These are phyloP conservation scores for Heliamphora exappendiculata DNA, from an alignment of 148 eudicot genomes.

Conservation along the genomic window DNA sequence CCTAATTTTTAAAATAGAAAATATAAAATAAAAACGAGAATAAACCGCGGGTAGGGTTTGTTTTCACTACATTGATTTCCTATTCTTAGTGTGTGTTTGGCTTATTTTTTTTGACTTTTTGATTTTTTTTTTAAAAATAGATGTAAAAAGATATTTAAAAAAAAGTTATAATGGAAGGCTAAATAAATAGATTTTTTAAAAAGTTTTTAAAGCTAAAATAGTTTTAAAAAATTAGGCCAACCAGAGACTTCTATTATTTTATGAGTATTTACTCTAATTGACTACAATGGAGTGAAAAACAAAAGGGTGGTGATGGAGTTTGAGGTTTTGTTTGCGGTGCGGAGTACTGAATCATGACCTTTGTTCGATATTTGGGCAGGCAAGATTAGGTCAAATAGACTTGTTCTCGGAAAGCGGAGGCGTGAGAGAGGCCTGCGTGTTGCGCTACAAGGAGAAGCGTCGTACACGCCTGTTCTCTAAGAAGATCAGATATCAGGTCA, in stretches of 20 bases:
- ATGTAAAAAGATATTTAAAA: too few relatives aligned
- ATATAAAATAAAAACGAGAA: too few relatives aligned
- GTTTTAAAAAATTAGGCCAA: too few relatives aligned
- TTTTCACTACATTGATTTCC: too few relatives aligned
- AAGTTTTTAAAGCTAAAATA: too few relatives aligned
- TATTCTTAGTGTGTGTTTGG: too few relatives aligned
- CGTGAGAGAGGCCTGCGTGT: constrained; percentile 74
- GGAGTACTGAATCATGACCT: background rate
- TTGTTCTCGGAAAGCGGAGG: constrained; percentile 70
- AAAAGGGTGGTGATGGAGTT: background rate
- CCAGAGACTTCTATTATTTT: background rate
- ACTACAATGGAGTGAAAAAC: background rate
- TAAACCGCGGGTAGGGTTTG: too few relatives aligned
- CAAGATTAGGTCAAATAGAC: constrained; percentile 70
- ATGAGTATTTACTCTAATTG: background rate
- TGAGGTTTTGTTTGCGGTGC: background rate
- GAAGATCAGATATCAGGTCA: constrained; percentile 81
- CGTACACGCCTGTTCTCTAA: constrained; percentile 82
- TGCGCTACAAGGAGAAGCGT: constrained; percentile 79
- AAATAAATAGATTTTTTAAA: too few relatives aligned
- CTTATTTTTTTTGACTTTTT: too few relatives aligned
- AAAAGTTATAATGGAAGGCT: too few relatives aligned
- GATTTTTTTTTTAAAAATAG: too few relatives aligned
- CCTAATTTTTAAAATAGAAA: too few relatives aligned
- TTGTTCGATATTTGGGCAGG: constrained; percentile 50